Evolutionary conservation across 495 filamentous ascomycete species (phyloP).

Genomic region (Letharia columbiana): DNA sequence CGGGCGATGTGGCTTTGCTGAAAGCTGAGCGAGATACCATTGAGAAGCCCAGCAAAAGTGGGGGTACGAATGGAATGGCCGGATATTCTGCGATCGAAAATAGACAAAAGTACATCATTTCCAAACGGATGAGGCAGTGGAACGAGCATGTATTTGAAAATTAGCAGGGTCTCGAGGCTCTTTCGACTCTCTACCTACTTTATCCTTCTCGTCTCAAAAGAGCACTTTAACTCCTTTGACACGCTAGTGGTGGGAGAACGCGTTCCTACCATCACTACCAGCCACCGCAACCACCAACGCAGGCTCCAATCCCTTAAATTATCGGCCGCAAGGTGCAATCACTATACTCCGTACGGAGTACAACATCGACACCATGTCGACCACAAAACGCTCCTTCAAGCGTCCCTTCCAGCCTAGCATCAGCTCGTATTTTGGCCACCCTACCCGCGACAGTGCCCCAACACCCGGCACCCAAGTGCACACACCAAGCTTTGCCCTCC

Average conservation of each 20-base stretch:
- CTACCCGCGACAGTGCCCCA: constrained; percentile 12
- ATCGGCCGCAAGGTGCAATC: not conserved
- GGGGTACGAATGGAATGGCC: not conserved
- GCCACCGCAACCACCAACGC: too few relatives aligned
- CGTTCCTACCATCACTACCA: not conserved
- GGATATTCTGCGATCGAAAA: not conserved
- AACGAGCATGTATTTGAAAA: too few relatives aligned
- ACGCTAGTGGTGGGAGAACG: not conserved
- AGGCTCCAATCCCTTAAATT: too few relatives aligned
- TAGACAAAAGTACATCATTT: not conserved
- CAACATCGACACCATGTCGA: constrained; percentile 6
- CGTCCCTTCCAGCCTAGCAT: constrained; percentile 38
- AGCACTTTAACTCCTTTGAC: not conserved
- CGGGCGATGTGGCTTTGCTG: not conserved
- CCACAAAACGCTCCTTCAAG: constrained; percentile 26
- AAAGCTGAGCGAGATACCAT: not conserved
- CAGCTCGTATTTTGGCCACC: constrained; percentile 32
- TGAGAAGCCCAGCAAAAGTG: not conserved
- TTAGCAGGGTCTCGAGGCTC: too few relatives aligned
- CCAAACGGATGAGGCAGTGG: too few relatives aligned
- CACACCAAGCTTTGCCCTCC: constrained; percentile 42
- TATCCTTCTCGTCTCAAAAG: too few relatives aligned
- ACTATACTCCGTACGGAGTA: too few relatives aligned
- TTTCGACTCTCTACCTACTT: too few relatives aligned
- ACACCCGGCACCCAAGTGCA: constrained; percentile 32